A percentile compares a stretch with the other conserved stretches of the same genome.
Evolutionary conservation across 2,329 filamentous ascomycete genomes (phyloP).

Genomic region (Verticillium klebahnii): DNA sequence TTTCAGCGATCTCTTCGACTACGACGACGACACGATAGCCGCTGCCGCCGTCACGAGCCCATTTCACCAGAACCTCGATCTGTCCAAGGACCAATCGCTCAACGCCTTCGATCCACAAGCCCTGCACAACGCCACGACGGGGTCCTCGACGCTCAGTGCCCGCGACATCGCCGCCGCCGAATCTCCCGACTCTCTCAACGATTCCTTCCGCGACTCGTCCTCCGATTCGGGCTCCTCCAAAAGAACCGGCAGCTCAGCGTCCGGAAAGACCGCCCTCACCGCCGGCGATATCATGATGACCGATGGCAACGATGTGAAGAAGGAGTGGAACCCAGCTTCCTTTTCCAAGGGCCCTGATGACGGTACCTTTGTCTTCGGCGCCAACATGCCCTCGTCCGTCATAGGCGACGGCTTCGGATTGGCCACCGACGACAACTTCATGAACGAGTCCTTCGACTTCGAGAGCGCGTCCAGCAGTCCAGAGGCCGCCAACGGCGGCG

Average conservation of each 20-base stretch:
- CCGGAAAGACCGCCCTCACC: conserved; percentile 37
- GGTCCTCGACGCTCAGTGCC: conserved; percentile 12
- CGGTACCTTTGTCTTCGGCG: conserved; percentile 28
- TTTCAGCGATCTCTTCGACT: conserved; percentile 29
- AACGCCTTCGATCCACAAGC: conserved; percentile 6
- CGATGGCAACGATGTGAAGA: conserved; percentile 31
- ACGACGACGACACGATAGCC: conserved; percentile 25
- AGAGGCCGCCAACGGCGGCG: conserved; percentile 23
- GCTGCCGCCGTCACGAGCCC: conserved; percentile 24
- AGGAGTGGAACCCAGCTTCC: conserved; percentile 33
- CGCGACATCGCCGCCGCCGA: conserved; percentile 26
- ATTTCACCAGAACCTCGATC: conserved; percentile 13
- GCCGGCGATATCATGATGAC: conserved; percentile 38
- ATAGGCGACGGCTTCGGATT: conserved; percentile 21
- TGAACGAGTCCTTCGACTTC: conserved; percentile 52
- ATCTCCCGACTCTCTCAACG: conserved; percentile 34
- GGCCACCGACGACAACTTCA: conserved; percentile 35
- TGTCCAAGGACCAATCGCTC: background rate
- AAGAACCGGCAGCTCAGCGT: conserved; percentile 39
- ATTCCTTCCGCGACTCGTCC: conserved; percentile 42
- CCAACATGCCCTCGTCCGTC: conserved; percentile 17
- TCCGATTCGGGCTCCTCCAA: conserved; percentile 49
- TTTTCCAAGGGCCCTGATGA: conserved; percentile 23
- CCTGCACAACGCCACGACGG: conserved; percentile 8
- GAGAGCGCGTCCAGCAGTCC: conserved; percentile 56